Percentiles rank a stretch among this genome's conserved stretches.
These are phyloP conservation scores for Pestalotiopsis sp. DNA, from an alignment of 2,329 filamentous ascomycete genomes.

Conservation along the genomic window DNA sequence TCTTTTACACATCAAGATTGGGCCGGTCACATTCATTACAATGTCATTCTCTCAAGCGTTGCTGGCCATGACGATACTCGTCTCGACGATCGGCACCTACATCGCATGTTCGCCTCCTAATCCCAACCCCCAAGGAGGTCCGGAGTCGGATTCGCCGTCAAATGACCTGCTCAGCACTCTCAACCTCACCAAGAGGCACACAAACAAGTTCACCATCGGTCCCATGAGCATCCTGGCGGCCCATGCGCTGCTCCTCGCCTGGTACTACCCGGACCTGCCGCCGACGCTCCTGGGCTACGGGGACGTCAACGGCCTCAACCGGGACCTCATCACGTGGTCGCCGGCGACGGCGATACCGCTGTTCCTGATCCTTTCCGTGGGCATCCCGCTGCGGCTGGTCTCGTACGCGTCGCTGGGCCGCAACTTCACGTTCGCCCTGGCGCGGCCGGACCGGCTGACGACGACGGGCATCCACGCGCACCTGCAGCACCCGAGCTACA, in stretches of 20 bases:
- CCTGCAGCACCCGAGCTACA: constrained; percentile 57
- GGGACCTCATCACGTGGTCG: constrained; percentile 39
- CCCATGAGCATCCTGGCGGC: constrained; percentile 29
- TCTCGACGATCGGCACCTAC: constrained; percentile 33
- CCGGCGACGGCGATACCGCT: constrained; percentile 36
- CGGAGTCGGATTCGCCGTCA: neutral
- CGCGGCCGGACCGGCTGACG: constrained; percentile 46
- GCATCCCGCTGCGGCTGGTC: constrained; percentile 30
- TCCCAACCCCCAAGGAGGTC: constrained; percentile 16
- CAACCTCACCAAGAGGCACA: constrained; percentile 29
- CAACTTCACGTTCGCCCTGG: constrained; percentile 57
- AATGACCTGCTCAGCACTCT: constrained; percentile 12
- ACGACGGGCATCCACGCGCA: constrained; percentile 51
- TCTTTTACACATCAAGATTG: neutral
- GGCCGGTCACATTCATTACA: neutral
- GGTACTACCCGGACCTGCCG: constrained; percentile 25
- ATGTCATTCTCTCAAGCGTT: constrained; percentile 17
- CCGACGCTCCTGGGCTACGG: constrained; percentile 29
- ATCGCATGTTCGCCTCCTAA: constrained; percentile 35
- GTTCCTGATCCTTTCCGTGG: constrained; percentile 33
- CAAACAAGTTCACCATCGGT: constrained; percentile 21
- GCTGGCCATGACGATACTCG: constrained; percentile 26
- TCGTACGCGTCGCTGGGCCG: constrained; percentile 49
- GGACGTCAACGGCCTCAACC: constrained; percentile 34
- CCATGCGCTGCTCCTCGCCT: constrained; percentile 24